A percentile compares a stretch with the other conserved stretches of the same genome.
Conservation (phyloP, 768 basidiomycete species). For the Leccinum ochraceum region DNA sequence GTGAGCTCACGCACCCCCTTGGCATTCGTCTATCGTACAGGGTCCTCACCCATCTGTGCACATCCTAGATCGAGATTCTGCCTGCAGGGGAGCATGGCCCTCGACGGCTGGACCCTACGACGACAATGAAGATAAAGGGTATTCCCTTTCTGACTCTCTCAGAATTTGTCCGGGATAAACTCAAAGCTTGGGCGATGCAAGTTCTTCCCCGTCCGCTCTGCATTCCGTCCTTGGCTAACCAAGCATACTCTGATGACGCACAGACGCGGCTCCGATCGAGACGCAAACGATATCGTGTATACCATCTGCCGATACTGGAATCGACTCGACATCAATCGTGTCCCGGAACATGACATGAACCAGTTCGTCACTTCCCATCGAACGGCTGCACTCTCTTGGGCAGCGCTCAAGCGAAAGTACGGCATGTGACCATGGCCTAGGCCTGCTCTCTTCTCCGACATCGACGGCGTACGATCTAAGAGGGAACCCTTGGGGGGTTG, state of each 20-base stretch:
- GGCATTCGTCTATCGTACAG: background rate
- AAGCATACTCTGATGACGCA: background rate
- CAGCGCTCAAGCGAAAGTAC: conserved; percentile 73
- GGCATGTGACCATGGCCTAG: conserved; percentile 43
- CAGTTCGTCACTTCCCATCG: conserved; percentile 63
- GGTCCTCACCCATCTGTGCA: conserved; percentile 5
- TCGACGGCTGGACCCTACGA: conserved; percentile 65
- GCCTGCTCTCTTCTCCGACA: conserved; percentile 1
- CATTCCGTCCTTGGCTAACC: conserved; percentile 17
- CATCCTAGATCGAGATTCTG: conserved; percentile 72
- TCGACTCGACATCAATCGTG: conserved; percentile 80
- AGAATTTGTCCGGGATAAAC: conserved; percentile 83
- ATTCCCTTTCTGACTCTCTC: conserved; percentile 84
- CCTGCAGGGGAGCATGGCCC: conserved; percentile 83
- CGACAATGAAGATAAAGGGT: conserved; percentile 65
- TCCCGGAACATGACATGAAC: conserved; percentile 84
- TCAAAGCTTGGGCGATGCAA: conserved; percentile 82
- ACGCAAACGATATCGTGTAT: conserved; percentile 77
- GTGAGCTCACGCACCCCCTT: conserved; percentile 37
- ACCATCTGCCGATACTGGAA: conserved; percentile 78
- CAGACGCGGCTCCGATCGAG: conserved; percentile 69
- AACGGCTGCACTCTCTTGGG: conserved; percentile 71
- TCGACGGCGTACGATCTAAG: conserved; percentile 3
- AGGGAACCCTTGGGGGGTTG: background rate
- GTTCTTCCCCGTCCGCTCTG: conserved; percentile 22